Base-by-base conservation (phyloP, 805 yeast species). In the Candida insectorum region DNA sequence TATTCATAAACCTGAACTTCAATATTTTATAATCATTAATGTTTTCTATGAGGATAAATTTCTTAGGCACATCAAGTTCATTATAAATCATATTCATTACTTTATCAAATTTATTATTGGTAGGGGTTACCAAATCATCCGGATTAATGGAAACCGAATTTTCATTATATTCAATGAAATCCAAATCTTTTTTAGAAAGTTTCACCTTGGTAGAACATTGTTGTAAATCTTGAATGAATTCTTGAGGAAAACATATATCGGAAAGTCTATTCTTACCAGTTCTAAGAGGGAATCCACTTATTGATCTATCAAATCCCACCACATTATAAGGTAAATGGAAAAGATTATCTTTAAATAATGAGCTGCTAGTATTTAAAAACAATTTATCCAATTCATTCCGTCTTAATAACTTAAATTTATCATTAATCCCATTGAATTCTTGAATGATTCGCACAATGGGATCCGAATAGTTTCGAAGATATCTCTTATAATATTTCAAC, bases 271-370 rank as follows among this genome's bases (percentile, higher is more conserved):
- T 28, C 26, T 52, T 50, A 6, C 56, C 56, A 10, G 31, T 32
- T 14, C 56, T 41, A 19, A 65, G 39, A 2, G 73, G 73, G 18
- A 62, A 47, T 2, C 73, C 73, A 17, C 58, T 48, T 19, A 64
- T 42, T 16, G 60, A 50, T 30, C 60, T 48, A 44, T 66, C 73
- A 43, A 63, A 63, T 4, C 73, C 73, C 3, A 62, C 47, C 6
- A 65, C 69, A 43, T 65, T 63, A 41, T 64, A 64, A 8, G 62
- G 62, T 22, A 49, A 45, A n/a, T 47, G 48, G 30, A 53, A 54
- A 6, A 56, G 34, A 31, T 57, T 56, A 12, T 54, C 51, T 26
- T 54, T 49, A 23, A 51, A 52, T 13, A 60, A 41, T 31, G 57
- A 57, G 16, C 58, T 56, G 20, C 57, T 60, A 13, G 58, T 49